phyloP scores from a whole-genome alignment of 164 flowering plant genomes.

The Berberis vulgaris region DNA sequence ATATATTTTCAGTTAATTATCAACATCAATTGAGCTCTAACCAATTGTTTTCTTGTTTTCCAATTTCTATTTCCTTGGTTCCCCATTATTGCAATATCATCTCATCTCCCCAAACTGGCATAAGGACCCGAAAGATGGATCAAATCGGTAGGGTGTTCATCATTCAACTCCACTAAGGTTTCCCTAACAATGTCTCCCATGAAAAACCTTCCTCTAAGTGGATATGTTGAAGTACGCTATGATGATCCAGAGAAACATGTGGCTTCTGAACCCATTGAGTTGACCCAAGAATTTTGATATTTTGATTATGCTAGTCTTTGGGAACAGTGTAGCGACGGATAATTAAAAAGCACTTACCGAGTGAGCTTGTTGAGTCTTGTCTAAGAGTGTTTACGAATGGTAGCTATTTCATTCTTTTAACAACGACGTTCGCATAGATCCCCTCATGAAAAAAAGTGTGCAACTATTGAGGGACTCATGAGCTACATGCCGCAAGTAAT shows the following conservation, averaged over 20 bases:
- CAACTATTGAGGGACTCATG: too few species aligned
- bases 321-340: background rate
- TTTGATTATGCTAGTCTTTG: constrained; percentile 11
- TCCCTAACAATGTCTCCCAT: constrained; percentile 26
- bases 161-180: constrained; percentile 15
- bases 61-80: constrained; percentile 4
- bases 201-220: constrained; percentile 2
- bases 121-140: constrained; percentile 35
- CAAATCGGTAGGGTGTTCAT: constrained; percentile 33
- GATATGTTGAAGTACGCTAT: constrained; percentile 4
- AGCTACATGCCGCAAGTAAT: constrained; percentile 37
- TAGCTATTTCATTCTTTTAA: too few species aligned
- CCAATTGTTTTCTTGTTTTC: constrained; percentile 28
- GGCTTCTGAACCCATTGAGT: constrained; percentile 8
- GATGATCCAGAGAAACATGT: constrained; percentile 6
- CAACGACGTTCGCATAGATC: too few species aligned
- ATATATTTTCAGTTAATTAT: background rate
- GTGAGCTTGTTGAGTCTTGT: constrained; percentile 16
- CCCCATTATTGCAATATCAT: constrained; percentile 10
- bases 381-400: constrained; percentile 12
- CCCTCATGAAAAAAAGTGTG: too few species aligned
- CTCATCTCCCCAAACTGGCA: constrained; percentile 28
- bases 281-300: constrained; percentile 8
- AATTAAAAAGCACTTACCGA: too few species aligned
- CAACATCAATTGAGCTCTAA: constrained; percentile 26